Percentiles rank a stretch among this genome's conserved stretches.
Conservation (phyloP, 202 grass and related monocot genomes). For the Digitaria exilis region DNA sequence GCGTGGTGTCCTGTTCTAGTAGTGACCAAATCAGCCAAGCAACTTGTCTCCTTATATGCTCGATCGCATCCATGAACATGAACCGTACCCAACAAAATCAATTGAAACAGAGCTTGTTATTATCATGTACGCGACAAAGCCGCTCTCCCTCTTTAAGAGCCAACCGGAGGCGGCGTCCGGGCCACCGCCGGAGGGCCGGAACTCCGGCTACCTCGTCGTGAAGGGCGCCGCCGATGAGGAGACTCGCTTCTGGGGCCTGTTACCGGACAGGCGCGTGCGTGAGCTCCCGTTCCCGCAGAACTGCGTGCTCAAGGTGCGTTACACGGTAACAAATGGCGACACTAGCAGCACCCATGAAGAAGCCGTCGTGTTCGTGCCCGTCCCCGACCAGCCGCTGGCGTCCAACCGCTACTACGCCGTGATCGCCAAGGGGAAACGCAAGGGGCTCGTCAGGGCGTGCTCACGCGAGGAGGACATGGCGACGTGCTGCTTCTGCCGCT, state of each 20-base stretch:
- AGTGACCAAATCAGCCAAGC: background rate
- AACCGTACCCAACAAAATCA: background rate
- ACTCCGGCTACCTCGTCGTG: constrained; percentile 57
- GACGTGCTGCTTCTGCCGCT: constrained; percentile 47
- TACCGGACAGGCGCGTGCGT: constrained; percentile 2
- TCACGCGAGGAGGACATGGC: constrained; percentile 53
- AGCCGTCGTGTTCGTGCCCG: constrained; percentile 21
- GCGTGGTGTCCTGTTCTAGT: background rate
- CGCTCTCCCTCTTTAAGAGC: constrained; percentile 55
- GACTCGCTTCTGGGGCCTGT: constrained; percentile 32
- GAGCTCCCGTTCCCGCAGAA: constrained; percentile 43
- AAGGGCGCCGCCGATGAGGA: constrained; percentile 38
- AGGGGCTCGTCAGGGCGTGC: constrained; percentile 58
- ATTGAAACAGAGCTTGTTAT: background rate
- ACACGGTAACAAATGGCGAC: background rate
- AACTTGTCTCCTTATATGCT: background rate
- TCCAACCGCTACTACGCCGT: constrained; percentile 70
- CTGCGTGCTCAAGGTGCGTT: background rate
- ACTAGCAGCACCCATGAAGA: background rate
- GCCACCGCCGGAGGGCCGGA: constrained; percentile 51
- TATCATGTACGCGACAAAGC: constrained; percentile 68
- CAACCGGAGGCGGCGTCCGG: constrained; percentile 24
- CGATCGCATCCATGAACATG: background rate
- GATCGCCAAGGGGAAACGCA: constrained; percentile 49
- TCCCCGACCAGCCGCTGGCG: constrained; percentile 47